A percentile compares a stretch with the other conserved stretches of the same genome.
Conservation (phyloP, 2,329 filamentous ascomycete genomes). For the Trichoderma asperellum region DNA sequence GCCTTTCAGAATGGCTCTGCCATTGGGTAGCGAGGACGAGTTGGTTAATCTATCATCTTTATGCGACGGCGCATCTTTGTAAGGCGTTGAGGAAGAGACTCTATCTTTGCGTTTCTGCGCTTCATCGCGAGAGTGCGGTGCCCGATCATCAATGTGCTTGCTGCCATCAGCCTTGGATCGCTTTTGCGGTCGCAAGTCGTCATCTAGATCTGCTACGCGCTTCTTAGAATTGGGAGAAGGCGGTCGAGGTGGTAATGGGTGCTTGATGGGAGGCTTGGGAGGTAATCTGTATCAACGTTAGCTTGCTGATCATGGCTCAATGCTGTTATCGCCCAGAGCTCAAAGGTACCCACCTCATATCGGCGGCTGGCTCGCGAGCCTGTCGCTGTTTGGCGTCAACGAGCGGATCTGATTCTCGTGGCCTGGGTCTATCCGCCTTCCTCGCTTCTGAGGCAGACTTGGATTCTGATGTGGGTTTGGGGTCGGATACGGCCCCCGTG, state of each 20-base stretch:
- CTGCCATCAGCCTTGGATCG: constrained; percentile 48
- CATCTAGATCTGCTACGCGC: constrained; percentile 50
- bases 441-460: constrained; percentile 28
- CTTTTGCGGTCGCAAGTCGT: constrained; percentile 51
- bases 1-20: constrained; percentile 42
- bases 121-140: constrained; percentile 42
- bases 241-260: constrained; percentile 42
- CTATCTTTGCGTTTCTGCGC: constrained; percentile 40
- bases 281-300: constrained; percentile 38
- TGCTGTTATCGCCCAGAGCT: constrained; percentile 2
- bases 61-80: constrained; percentile 37
- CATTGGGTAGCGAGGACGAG: constrained; percentile 44
- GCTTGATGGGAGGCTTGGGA: constrained; percentile 43
- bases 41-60: constrained; percentile 37
- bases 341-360: constrained; percentile 38
- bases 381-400: constrained; percentile 40
- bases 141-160: constrained; percentile 41
- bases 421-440: constrained; percentile 35
- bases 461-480: constrained; percentile 34
- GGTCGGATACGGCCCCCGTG: constrained; percentile 25
- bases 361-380: constrained; percentile 37
- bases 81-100: constrained; percentile 32
- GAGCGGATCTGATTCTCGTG: constrained; percentile 34
- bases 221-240: constrained; percentile 53
- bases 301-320: neutral